Base-by-base conservation (phyloP, 331 rosid genomes). In the Telfairia occidentalis region DNA sequence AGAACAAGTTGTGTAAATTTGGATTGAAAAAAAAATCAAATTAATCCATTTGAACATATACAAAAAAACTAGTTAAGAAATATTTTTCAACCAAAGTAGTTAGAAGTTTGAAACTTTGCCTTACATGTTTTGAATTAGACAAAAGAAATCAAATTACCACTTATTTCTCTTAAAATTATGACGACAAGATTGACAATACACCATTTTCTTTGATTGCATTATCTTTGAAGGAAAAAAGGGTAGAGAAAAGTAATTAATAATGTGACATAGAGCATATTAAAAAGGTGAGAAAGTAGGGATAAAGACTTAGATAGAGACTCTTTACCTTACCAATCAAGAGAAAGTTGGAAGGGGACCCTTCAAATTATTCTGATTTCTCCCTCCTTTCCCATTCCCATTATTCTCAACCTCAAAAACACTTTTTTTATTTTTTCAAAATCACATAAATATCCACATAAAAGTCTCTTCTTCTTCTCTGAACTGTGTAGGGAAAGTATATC, bases 241-340 rank as follows among this genome's bases (percentile, higher is more conserved):
- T n/a, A n/a, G 4, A 18, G 55, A 18, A 49, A 57, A 57, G 28
- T 19, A 52, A 52, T n/a, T 53, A 53, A 53, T 29, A 66, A 66
- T 21, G 73, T 66, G 52, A 66, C 32, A 66, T 65, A 19, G 52
- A 65, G 32, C 52, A 65, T 65, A 65, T 65, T 38, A 10, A 21
- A 65, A 65, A 65, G n/a, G 24, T n/a, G 46, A 66, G 46, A 66
- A 40, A 40, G 32, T 10, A 66, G 21, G 23, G 19, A 37, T 38
- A 66, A 66, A 66, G 73, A 38, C 2, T 65, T 9, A 65, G 72
- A 65, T 19, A 40, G 50, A 21, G 73, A 66, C 73, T 5, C 52
- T 38, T 66, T 40, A 66, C 73, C 73, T 23, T 38, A 40, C 73
- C 73, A 37, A 38, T 38, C 32, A 40, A n/a, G 73, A 5, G 43